phyloP scores from a whole-genome alignment of 768 basidiomycete genomes.

The Trametopsis cervina region DNA sequence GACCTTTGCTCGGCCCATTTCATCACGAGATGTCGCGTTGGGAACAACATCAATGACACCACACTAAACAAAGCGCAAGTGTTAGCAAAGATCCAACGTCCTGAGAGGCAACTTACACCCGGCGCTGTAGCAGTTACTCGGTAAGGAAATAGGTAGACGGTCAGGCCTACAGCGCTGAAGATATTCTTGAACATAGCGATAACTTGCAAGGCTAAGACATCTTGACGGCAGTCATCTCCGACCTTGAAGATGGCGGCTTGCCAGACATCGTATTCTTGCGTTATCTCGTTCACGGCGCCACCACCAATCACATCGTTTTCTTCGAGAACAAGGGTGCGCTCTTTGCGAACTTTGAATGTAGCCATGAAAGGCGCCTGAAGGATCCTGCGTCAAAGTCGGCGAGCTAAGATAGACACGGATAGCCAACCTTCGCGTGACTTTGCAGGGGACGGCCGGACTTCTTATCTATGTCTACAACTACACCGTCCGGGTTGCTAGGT shows the following conservation, averaged over 20 bases:
- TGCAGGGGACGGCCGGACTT: conserved; percentile 94
- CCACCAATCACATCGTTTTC: conserved; percentile 66
- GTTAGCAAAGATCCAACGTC: neutral
- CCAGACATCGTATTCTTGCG: conserved; percentile 79
- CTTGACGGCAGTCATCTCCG: conserved; percentile 97
- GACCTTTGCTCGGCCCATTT: conserved; percentile 98
- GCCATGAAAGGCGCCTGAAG: conserved; percentile 97
- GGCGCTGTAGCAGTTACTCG: conserved; percentile 95
- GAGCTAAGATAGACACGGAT: conserved; percentile 3
- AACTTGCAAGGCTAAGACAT: conserved; percentile 92
- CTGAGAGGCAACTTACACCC: conserved; percentile 51
- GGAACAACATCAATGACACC: conserved; percentile 99
- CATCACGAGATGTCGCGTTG: conserved; percentile 94
- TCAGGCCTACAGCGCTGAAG: conserved; percentile 82
- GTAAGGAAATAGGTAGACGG: conserved; percentile 90
- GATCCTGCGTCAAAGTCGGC: conserved; percentile 3
- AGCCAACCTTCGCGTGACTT: conserved; percentile 86
- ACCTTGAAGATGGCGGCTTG: conserved; percentile 99
- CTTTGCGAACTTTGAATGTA: conserved; percentile 96
- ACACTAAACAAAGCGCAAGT: conserved; percentile 45
- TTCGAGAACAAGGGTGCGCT: conserved; percentile 59
- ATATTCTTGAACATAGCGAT: conserved; percentile 99
- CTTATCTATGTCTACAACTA: conserved; percentile 95
- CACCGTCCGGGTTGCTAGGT: conserved; percentile 95
- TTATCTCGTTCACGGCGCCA: conserved; percentile 47